Evolutionary conservation across 1,139 yeast species (phyloP), one percentile per base, ranked within the genome.

Genomic region (Ogataea hybrid): DNA sequence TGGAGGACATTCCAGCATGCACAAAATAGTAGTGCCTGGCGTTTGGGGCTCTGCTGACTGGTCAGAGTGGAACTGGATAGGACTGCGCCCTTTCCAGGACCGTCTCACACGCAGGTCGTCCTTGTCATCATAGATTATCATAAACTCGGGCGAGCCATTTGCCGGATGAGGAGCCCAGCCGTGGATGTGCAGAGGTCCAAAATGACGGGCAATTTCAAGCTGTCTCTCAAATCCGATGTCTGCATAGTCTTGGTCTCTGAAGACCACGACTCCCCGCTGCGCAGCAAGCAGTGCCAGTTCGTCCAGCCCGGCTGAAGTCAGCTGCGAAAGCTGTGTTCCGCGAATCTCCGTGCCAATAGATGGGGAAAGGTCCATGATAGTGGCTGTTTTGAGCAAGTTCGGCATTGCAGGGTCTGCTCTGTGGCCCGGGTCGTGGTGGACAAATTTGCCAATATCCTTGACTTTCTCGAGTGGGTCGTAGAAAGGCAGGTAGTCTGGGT

Each of bases 31-130:
- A 47, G 76, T 69, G 0, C 82, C 76, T 2, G 90, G 84, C 10
- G 89, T 85, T 59, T 81, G 86, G 44, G 70, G 65, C 59, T 83
- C 89, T 57, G 80, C 83, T 25, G 84, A 72, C 29, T 79, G 81
- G 59, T 83, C 90, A 0, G 84, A 71, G 61, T 84, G 90, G 57
- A 56, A 48, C 59, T 56, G 39, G 59, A 57, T 41, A 59, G 67
- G 32, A 55, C 59, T 41, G 51, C 53, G 37, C 57, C 58, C 46
- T 27, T 42, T 46, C 47, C 48, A 41, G 7, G 48, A 41, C 38
- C 42, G 43, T 29, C 46, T 41, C 7, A 64, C 63, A 32, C 49
- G 43, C 17, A 45, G 17, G 16, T 47, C 64, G 50, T 67, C 60
- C 48, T 68, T 67, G 6, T 70, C 70, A 44, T 51, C 61, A 29